phyloP scores from a whole-genome alignment of 495 filamentous ascomycete genomes.

The Podospora tetraspora region DNA sequence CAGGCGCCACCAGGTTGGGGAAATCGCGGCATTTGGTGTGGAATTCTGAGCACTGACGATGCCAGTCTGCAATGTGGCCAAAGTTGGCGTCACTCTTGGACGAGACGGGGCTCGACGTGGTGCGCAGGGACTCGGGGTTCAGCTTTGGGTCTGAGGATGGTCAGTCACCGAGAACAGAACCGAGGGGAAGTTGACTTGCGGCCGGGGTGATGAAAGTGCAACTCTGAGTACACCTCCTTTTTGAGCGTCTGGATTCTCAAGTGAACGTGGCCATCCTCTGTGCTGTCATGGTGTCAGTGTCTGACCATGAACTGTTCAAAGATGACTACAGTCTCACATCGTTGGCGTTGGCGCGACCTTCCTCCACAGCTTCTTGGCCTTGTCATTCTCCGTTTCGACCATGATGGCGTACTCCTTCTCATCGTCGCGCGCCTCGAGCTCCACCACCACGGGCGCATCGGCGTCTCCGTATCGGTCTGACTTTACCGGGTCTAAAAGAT shows the following conservation, averaged over 20 bases:
- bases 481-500: not conserved
- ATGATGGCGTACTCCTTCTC: slow-evolving; percentile 8
- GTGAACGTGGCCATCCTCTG: not conserved
- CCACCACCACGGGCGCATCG: not conserved
- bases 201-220: slow-evolving; percentile 5
- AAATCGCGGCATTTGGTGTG: slow-evolving; percentile 6
- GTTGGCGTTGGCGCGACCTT: slow-evolving; percentile 5
- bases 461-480: not conserved
- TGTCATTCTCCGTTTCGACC: not conserved
- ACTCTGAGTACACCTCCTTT: slow-evolving; percentile 6
- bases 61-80: not conserved
- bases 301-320: not conserved
- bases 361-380: slow-evolving; percentile 5
- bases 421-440: slow-evolving; percentile 4
- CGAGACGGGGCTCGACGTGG: not conserved
- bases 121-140: not conserved
- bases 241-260: slow-evolving; percentile 1
- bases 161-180: not conserved
- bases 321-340: not conserved
- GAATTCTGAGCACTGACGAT: not conserved
- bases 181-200: not conserved
- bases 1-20: not conserved
- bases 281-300: not conserved
- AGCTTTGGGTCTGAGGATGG: slow-evolving; percentile 6
- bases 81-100: not conserved